Base-by-base conservation (phyloP, 2,329 filamentous ascomycete species). In the Didymellaceae sp. region DNA sequence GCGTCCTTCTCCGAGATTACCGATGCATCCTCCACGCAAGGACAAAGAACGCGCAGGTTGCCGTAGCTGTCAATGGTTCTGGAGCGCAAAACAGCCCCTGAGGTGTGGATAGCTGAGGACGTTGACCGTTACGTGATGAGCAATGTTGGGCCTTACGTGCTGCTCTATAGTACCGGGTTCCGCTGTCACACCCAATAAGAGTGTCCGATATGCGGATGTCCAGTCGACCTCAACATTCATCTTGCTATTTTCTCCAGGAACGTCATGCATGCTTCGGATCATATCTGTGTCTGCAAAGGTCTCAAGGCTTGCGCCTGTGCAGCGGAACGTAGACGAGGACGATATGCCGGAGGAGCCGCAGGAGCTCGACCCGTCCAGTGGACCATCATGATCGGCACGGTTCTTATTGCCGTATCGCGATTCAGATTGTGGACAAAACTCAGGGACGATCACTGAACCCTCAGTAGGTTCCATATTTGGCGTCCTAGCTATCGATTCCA, bases 401-500 rank as follows among this genome's bases (percentile, higher is more conserved):
- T 16, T 39, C 7, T 2, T 14, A 18, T 37, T 43, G 48, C 37
- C 32, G 17, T 42, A 13, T 16, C 20, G 24, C 42, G 37, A 52
- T 16, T 42, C 48, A 42, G 37, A 14, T 37, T 17, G 16, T 22
- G 18, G 11, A 5, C 21, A 52, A 13, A 30, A 13, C 9, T 30
- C 20, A 35, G 22, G 16, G 32, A 18, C 34, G 16, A 34, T 30
- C 37, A 33, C 26, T 13, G 17, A 28, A 16, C 7, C 14, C 34
- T 34, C 17, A 33, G 22, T 4, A 9, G n/a, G 18, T 16, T 44
- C 42, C 45, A 45, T 50, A 56, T 54, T 54, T 53, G 47, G 49
- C 34, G 43, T 37, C 52, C 22, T 40, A 28, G 53, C 53, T 58
- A 61, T 61, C 46, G 54, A 55, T 47, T 48, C 43, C 37, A 14